Evolutionary conservation across 1,284 basidiomycete genomes (phyloP), one percentile per base, ranked within the genome.

Genomic region (Papiliotrema nemorosa): DNA sequence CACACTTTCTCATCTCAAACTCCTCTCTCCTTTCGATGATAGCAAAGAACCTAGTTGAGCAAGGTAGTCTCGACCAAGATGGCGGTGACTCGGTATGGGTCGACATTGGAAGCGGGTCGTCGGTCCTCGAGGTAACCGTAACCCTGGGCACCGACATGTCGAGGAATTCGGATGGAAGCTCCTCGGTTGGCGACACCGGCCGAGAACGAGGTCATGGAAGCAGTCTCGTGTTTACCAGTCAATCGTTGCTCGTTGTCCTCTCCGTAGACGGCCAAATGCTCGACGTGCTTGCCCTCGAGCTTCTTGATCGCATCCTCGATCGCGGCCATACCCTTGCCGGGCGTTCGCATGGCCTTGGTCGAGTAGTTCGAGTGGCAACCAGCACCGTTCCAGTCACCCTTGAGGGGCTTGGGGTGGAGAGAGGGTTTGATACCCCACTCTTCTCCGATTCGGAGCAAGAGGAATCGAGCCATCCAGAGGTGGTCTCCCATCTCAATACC

Each of bases 401-500:
- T 78, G 69, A 98, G 86, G 57, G 94, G 94, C 79, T 99, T 99
- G 74, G 96, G 96, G 83, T 99, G 96, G 90, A 98, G 91, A 62
- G 93, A 80, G 63, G 78, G 72, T 62, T 92, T 96, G 80, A 97
- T 80, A 60, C 87, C 90, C 94, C 94, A 99, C 78, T 97, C 92
- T 78, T 97, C 94, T 61, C 94, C 91, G 64, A 94, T 86, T 65
- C 91, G 88, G 73, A 90, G 76, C 62, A 96, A 84, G 63, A 96
- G 86, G 79, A 87, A 96, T 65, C 92, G 88, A 40, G 92, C 89
- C 82, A 96, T 90, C 89, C 89, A 93, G 67, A 96, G 85, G 78
- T 96, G 92, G 78, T 99, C 94, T 66, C 94, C 94, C 90, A 98
- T 96, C 36, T 88, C 82, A 76, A 98, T 97, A 60, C 94, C 94